Conservation (phyloP, 2,329 filamentous ascomycete genomes). For the Aspergillus unguis region DNA sequence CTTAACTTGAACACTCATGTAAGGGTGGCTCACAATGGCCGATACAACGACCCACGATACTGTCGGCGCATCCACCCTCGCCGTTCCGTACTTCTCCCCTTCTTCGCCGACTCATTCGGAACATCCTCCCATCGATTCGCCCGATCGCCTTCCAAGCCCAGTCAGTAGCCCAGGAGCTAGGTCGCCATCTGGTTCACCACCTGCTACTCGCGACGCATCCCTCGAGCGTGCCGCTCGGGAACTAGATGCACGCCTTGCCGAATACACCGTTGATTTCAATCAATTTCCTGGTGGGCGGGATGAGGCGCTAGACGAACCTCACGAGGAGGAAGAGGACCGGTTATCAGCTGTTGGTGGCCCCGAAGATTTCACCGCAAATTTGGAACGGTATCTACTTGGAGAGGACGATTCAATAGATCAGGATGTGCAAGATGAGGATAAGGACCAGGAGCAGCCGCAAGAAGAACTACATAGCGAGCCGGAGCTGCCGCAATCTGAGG, state of each 20-base stretch:
- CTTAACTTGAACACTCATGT: neutral
- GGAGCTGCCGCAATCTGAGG: neutral
- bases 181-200: conserved; percentile 12
- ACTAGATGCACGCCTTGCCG: conserved; percentile 39
- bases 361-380: conserved; percentile 42
- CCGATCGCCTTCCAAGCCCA: conserved; percentile 24
- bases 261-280: conserved; percentile 41
- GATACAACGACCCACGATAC: conserved; percentile 42
- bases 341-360: conserved; percentile 41
- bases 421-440: conserved; percentile 8
- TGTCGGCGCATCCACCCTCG: conserved; percentile 39
- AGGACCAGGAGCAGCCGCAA: conserved; percentile 8
- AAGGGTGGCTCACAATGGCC: conserved; percentile 29
- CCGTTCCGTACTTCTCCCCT: conserved; percentile 36
- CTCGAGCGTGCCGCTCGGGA: conserved; percentile 29
- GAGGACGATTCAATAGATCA: conserved; percentile 23
- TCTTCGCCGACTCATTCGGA: conserved; percentile 32
- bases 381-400: conserved; percentile 39
- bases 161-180: conserved; percentile 10
- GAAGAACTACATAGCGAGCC: conserved; percentile 16
- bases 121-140: conserved; percentile 20
- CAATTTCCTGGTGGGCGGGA: conserved; percentile 33
- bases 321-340: conserved; percentile 25
- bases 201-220: conserved; percentile 20
- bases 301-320: conserved; percentile 22